Evolutionary conservation across 768 basidiomycete genomes (phyloP).

Genomic region (Mycena haematopus): DNA sequence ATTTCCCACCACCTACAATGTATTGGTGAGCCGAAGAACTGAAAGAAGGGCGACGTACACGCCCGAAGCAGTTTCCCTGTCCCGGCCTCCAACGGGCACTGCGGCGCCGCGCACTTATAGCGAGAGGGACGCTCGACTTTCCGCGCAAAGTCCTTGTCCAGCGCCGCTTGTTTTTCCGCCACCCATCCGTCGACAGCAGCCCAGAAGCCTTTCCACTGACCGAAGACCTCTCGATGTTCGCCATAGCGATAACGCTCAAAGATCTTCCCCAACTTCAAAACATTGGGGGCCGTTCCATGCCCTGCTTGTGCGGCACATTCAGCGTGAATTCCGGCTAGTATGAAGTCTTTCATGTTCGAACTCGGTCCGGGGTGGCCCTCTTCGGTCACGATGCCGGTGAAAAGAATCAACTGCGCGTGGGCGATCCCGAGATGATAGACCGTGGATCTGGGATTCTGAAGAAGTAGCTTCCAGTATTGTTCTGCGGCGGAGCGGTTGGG

Average conservation of each 20-base stretch:
- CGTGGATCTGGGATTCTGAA: not conserved
- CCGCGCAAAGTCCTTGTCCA: not conserved
- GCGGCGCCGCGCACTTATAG: constrained; percentile 2
- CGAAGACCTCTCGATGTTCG: constrained; percentile 1
- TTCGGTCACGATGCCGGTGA: not conserved
- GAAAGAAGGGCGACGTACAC: not conserved
- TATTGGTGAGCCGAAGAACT: not conserved
- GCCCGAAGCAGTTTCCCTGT: constrained; percentile 4
- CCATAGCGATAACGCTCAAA: not conserved
- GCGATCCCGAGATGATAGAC: not conserved
- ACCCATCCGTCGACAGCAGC: not conserved
- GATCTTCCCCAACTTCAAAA: not conserved
- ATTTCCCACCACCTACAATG: constrained; percentile 12
- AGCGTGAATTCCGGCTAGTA: constrained; percentile 4
- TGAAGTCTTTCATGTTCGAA: not conserved
- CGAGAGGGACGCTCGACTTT: constrained; percentile 1
- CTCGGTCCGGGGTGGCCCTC: not conserved
- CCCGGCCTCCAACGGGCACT: constrained; percentile 1
- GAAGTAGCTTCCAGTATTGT: not conserved
- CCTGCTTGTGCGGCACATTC: constrained; percentile 2
- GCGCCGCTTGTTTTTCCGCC: constrained; percentile 9
- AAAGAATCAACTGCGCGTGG: not conserved
- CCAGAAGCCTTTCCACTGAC: constrained; percentile 3
- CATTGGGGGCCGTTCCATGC: not conserved
- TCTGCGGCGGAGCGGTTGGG: not conserved